Percentiles rank a stretch among this genome's conserved stretches.
phyloP scores from a whole-genome alignment of 305 asterid species.

The Vinca major region DNA sequence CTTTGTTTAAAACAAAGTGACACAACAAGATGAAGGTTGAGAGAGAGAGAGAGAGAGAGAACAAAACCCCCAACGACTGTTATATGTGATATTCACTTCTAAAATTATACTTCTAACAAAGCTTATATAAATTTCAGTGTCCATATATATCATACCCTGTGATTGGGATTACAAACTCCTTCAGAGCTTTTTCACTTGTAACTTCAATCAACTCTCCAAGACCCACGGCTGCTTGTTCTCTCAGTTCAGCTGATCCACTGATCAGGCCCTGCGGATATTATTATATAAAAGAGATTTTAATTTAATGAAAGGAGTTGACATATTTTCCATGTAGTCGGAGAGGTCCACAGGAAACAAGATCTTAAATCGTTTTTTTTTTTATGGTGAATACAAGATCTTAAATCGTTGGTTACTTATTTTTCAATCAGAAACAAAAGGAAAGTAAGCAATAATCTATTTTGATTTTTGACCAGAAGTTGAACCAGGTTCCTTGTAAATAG shows the following conservation, averaged over 20 bases:
- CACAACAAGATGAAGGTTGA: background rate
- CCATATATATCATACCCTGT: constrained; percentile 61
- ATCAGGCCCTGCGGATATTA: constrained; percentile 64
- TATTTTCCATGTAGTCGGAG: background rate
- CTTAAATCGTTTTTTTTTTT: no score
- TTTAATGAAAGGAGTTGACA: background rate
- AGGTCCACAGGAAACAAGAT: background rate
- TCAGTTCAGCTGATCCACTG: constrained; percentile 92
- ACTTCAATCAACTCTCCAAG: constrained; percentile 93
- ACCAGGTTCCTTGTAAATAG: no score
- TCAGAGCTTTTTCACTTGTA: constrained; percentile 75
- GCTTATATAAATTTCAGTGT: background rate
- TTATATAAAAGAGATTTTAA: constrained; percentile 1
- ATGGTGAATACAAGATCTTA: no score
- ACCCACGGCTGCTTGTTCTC: constrained; percentile 97
- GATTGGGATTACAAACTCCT: constrained; percentile 88
- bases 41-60: no score
- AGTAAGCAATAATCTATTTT: no score
- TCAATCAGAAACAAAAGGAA: no score
- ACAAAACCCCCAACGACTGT: no score
- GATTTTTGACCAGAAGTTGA: no score
- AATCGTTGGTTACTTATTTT: no score
- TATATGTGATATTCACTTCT: background rate
- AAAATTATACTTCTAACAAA: background rate
- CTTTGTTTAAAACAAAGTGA: no score